Conservation (phyloP, 306 rosid genomes). For the Luffa aegyptiaca region DNA sequence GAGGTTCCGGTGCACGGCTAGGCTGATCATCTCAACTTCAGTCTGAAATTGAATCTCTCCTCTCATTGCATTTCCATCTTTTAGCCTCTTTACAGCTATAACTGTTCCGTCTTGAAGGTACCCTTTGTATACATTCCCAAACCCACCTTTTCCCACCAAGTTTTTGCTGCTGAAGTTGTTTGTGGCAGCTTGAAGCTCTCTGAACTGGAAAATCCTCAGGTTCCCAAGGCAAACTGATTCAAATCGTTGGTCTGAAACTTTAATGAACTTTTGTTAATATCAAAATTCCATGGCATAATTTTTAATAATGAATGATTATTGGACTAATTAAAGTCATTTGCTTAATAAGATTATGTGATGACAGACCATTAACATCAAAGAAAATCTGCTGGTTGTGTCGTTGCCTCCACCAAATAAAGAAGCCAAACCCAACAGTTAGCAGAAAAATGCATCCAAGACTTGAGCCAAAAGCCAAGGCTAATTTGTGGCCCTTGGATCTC, state of each 20-base stretch:
- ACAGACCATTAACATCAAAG: constrained; percentile 80
- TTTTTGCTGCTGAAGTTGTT: constrained; percentile 82
- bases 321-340: neutral
- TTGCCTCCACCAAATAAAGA: constrained; percentile 87
- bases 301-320: neutral
- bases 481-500: constrained; percentile 54
- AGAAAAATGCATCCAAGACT: constrained; percentile 71
- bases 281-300: neutral
- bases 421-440: constrained; percentile 58
- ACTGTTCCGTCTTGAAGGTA: constrained; percentile 63
- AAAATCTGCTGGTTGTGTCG: constrained; percentile 75
- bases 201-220: constrained; percentile 64
- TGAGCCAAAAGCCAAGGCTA: constrained; percentile 75
- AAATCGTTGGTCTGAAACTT: constrained; percentile 50
- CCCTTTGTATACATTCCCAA: constrained; percentile 94
- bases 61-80: constrained; percentile 74
- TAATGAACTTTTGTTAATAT: neutral
- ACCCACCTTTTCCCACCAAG: constrained; percentile 86
- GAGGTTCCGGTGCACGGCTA: constrained; percentile 86
- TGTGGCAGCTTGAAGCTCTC: constrained; percentile 89
- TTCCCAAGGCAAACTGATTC: constrained; percentile 88
- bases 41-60: constrained; percentile 91
- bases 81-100: constrained; percentile 82
- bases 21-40: constrained; percentile 95
- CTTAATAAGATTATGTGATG: neutral